These are phyloP conservation scores for Sutorius eximius DNA, from an alignment of 1,284 basidiomycete genomes.

Conservation along the genomic window DNA sequence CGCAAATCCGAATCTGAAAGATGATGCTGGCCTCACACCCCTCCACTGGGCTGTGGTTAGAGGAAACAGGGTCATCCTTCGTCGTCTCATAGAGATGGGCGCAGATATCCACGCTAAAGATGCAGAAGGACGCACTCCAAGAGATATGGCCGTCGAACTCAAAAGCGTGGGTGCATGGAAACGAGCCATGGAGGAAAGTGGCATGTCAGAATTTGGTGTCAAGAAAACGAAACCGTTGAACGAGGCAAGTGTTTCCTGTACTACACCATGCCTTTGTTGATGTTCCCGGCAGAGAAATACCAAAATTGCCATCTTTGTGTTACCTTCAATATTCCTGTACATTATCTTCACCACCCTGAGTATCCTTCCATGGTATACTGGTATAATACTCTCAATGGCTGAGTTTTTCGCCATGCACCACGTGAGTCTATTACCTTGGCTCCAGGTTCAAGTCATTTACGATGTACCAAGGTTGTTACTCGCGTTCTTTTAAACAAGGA, in stretches of 20 bases:
- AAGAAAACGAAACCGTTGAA: slow-evolving; percentile 65
- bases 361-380: slow-evolving; percentile 88
- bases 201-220: slow-evolving; percentile 75
- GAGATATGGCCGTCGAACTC: slow-evolving; percentile 94
- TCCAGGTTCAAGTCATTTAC: background rate
- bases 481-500: slow-evolving; percentile 78
- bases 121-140: slow-evolving; percentile 82
- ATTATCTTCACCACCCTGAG: slow-evolving; percentile 82
- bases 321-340: slow-evolving; percentile 80
- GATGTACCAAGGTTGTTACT: slow-evolving; percentile 64
- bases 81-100: slow-evolving; percentile 81
- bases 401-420: slow-evolving; percentile 94
- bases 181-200: slow-evolving; percentile 84
- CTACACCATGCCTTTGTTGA: background rate
- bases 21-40: slow-evolving; percentile 85
- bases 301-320: slow-evolving; percentile 74
- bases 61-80: slow-evolving; percentile 86
- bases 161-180: slow-evolving; percentile 89
- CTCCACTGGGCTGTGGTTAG: slow-evolving; percentile 99
- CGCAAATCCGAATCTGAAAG: slow-evolving; percentile 73
- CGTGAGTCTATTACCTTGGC: slow-evolving; percentile 47
- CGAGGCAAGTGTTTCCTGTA: slow-evolving; percentile 48
- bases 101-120: slow-evolving; percentile 84
- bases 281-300: slow-evolving; percentile 63
- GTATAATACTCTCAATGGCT: slow-evolving; percentile 76